These are phyloP conservation scores for Geotrichum macrosporum DNA, from an alignment of 1,139 yeast genomes.

Conservation along the genomic window DNA sequence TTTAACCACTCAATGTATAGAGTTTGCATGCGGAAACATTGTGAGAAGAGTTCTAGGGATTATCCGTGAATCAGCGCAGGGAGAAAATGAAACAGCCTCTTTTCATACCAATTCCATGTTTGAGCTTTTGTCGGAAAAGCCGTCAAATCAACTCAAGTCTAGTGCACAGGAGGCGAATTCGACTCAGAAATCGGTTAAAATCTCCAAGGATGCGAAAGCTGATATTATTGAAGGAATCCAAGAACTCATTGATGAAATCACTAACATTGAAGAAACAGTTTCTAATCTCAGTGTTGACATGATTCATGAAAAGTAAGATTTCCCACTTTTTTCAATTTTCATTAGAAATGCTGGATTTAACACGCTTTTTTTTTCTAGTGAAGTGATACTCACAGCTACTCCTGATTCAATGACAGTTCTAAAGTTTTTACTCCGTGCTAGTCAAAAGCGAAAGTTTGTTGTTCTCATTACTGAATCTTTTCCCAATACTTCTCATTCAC, in stretches of 20 bases:
- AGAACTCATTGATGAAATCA: slow-evolving; percentile 87
- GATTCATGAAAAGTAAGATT: slow-evolving; percentile 68
- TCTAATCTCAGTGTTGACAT: slow-evolving; percentile 87
- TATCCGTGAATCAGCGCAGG: slow-evolving; percentile 80
- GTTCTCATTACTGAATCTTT: slow-evolving; percentile 89
- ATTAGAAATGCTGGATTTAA: too few relatives aligned
- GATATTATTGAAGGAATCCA: slow-evolving; percentile 91
- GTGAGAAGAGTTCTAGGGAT: slow-evolving; percentile 84
- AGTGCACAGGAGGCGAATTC: slow-evolving; percentile 27
- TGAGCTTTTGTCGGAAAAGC: slow-evolving; percentile 51
- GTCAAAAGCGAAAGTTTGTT: slow-evolving; percentile 84
- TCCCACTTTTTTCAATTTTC: slow-evolving; percentile 14
- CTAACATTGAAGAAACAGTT: slow-evolving; percentile 83
- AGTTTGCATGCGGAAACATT: slow-evolving; percentile 84
- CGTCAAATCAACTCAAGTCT: slow-evolving; percentile 19
- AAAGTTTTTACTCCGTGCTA: slow-evolving; percentile 80
- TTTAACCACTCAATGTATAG: slow-evolving; percentile 38
- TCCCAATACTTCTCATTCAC: slow-evolving; percentile 80
- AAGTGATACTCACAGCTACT: slow-evolving; percentile 85
- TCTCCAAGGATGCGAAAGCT: slow-evolving; percentile 66
- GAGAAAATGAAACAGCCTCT: slow-evolving; percentile 36
- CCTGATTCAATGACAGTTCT: slow-evolving; percentile 88
- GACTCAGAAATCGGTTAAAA: slow-evolving; percentile 35
- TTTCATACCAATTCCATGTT: slow-evolving; percentile 73
- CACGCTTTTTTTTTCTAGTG: slow-evolving; percentile 43